Evolutionary conservation across 495 filamentous ascomycete genomes (phyloP).

Genomic region (Talaromyces trachyspermus): DNA sequence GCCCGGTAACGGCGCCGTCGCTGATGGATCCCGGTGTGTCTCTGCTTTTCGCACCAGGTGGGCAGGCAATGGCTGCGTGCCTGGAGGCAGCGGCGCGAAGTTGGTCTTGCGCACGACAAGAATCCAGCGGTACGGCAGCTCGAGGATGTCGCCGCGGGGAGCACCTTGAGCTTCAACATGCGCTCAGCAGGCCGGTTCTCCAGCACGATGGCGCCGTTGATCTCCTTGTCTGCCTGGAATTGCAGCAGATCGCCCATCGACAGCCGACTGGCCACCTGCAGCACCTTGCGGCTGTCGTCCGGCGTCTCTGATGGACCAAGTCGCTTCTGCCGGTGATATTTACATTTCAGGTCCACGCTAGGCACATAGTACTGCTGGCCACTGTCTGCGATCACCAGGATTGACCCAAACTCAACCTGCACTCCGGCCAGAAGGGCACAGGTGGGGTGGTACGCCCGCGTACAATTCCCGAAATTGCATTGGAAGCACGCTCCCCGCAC

Average conservation of each 20-base stretch:
- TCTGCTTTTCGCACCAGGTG: conserved; percentile 47
- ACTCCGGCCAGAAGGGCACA: conserved; percentile 90
- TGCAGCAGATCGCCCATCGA: conserved; percentile 75
- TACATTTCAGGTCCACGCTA: conserved; percentile 86
- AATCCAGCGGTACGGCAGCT: conserved; percentile 50
- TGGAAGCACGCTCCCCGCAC: conserved; percentile 95
- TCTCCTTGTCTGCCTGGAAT: conserved; percentile 80
- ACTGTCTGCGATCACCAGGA: conserved; percentile 85
- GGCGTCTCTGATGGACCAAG: conserved; percentile 63
- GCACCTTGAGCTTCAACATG: conserved; percentile 69
- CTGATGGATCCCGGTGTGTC: conserved; percentile 37
- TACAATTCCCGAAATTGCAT: conserved; percentile 92
- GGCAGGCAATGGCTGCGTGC: conserved; percentile 52
- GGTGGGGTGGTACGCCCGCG: conserved; percentile 87
- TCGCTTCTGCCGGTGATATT: conserved; percentile 84
- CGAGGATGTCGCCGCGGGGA: conserved; percentile 62
- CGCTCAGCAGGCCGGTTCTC: conserved; percentile 66
- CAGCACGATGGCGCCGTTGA: conserved; percentile 83
- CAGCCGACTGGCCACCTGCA: conserved; percentile 58
- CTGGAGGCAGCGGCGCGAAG: conserved; percentile 40
- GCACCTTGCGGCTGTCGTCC: conserved; percentile 50
- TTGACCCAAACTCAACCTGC: conserved; percentile 74
- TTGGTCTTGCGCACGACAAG: conserved; percentile 47
- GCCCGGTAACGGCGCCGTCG: conserved; percentile 46
- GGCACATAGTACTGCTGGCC: conserved; percentile 83